phyloP scores from a whole-genome alignment of 306 rosid genomes.

The Amphicarpaea edgeworthii region DNA sequence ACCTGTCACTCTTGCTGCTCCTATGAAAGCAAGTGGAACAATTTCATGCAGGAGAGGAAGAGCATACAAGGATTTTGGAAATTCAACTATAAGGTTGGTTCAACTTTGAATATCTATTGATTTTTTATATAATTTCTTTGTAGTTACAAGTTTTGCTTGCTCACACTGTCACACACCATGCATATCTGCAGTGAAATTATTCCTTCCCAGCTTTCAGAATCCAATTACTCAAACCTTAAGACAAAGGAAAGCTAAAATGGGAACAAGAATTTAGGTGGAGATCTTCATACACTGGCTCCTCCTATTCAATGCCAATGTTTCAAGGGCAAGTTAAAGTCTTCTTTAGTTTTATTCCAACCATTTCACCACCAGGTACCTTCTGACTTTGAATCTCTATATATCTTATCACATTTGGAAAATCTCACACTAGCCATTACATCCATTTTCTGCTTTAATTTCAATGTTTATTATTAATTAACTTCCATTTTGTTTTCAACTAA shows the following conservation, averaged over 20 bases:
- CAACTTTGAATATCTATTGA: too few species aligned
- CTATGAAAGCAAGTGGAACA: too few species aligned
- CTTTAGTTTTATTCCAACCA: background rate
- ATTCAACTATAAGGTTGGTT: too few species aligned
- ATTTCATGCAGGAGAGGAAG: too few species aligned
- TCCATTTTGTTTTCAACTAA: background rate
- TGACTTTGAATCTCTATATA: background rate
- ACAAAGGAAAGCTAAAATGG: background rate
- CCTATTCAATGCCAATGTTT: background rate
- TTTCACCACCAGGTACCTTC: background rate
- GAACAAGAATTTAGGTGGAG: background rate
- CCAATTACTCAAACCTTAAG: background rate
- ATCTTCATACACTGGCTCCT: background rate
- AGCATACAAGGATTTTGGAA: too few species aligned
- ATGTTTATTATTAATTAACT: background rate
- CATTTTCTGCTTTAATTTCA: background rate
- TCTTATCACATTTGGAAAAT: background rate
- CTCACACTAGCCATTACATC: background rate
- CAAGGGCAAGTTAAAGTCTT: constrained; percentile 10
- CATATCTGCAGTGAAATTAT: background rate
- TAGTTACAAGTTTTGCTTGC: too few species aligned
- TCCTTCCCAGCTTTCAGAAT: background rate
- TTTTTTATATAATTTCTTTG: too few species aligned
- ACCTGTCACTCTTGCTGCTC: too few species aligned
- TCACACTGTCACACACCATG: too few species aligned